Conservation (phyloP, 495 filamentous ascomycete species). For the Neurospora intermedia region DNA sequence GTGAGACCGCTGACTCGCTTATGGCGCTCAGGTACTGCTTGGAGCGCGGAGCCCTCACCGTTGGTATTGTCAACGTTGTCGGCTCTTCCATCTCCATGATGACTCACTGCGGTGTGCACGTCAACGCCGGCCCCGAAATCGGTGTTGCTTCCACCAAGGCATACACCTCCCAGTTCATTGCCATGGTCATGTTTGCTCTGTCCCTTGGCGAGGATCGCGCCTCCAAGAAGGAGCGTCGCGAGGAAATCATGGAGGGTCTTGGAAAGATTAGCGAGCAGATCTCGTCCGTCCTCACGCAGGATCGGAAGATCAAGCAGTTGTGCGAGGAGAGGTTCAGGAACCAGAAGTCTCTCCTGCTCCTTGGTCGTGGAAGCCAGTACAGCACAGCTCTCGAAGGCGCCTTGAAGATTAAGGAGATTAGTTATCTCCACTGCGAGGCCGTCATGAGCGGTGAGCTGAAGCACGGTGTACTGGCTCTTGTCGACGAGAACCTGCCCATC, state of each 20-base stretch:
- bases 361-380: constrained; percentile 92
- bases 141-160: constrained; percentile 98
- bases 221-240: constrained; percentile 82
- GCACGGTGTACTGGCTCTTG: constrained; percentile 92
- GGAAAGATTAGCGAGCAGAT: constrained; percentile 81
- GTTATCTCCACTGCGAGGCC: constrained; percentile 97
- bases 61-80: constrained; percentile 96
- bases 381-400: constrained; percentile 97
- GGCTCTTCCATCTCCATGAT: constrained; percentile 96
- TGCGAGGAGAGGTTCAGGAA: constrained; percentile 86
- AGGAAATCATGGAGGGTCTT: constrained; percentile 95
- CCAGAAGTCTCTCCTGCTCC: constrained; percentile 88
- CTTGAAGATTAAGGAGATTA: constrained; percentile 99
- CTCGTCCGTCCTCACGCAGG: constrained; percentile 77
- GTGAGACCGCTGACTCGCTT: constrained; percentile 96
- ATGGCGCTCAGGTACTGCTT: constrained; percentile 96
- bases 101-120: constrained; percentile 98
- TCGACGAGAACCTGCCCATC: constrained; percentile 96
- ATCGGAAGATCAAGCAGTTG: constrained; percentile 86
- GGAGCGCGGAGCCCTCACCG: constrained; percentile 91
- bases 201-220: constrained; percentile 92
- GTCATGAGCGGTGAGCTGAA: constrained; percentile 99
- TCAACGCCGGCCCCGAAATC: constrained; percentile 97
- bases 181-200: constrained; percentile 98
- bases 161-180: constrained; percentile 97